Base-by-base conservation (phyloP, 2,329 filamentous ascomycete species). In the Hymenoscyphus fraxineus region DNA sequence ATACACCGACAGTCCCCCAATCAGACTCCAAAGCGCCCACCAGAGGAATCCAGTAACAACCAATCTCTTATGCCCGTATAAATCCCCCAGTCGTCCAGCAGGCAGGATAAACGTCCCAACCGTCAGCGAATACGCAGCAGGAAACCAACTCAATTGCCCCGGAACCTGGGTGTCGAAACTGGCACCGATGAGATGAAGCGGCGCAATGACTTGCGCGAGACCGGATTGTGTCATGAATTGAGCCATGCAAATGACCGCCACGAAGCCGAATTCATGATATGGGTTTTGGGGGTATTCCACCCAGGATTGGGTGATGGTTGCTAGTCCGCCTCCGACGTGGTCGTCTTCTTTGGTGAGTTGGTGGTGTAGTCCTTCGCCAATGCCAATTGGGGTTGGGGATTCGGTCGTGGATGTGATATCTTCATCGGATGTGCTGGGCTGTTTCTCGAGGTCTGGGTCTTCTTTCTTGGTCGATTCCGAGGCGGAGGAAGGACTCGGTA, bases 41-140 rank as follows among this genome's bases (percentile, higher is more conserved):
- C 71, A 72, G 5, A 55, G 74, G 66, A 88, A 78, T 5, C 82
- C 83, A 65, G 77, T 62, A 0, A 83, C 68, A 0, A 83, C 74
- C 9, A 83, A 71, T 9, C 76, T 77, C 62, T 81, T 80, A 69
- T 84, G 81, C 3, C 83, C 83, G 67, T 80, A 82, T 2, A 85
- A 75, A 54, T 81, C 79, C 0, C 82, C 82, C 0, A 85, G 73
- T 2, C 83, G 79, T 4, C 83, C 83, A 13, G 78, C 78, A 2
- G 82, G 76, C 0, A 85, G 73, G 4, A 85, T 81, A 65, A 85
- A 83, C 1, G 82, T 78, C 2, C 82, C 79, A 66, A 83, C 80
- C 0, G 82, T 83, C 1, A 83, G 73, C 10, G 78, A 80, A 70
- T 85, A 88, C 1, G 83, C 83, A 0, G 84, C 83, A 12, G 84